These are phyloP conservation scores for Aspergillus ochraceus DNA, from an alignment of 2,329 filamentous ascomycete genomes.

Conservation along the genomic window DNA sequence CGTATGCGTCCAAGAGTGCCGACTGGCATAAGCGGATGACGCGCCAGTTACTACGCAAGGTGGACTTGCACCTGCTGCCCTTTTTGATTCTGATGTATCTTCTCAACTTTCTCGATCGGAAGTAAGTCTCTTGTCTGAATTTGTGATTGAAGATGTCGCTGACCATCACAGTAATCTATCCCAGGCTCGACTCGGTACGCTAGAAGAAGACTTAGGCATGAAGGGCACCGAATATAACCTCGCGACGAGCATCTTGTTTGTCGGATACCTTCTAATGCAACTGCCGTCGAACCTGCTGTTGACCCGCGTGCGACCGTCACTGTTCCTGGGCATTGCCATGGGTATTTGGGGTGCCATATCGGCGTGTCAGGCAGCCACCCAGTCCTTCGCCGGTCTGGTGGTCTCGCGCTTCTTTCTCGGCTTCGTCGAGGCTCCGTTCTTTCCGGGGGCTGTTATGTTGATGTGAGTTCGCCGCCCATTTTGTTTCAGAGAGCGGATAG, in stretches of 20 bases:
- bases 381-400: slow-evolving; percentile 44
- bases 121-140: slow-evolving; percentile 15
- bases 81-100: slow-evolving; percentile 33
- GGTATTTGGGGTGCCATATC: slow-evolving; percentile 37
- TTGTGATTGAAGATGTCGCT: background rate
- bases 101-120: slow-evolving; percentile 34
- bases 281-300: slow-evolving; percentile 61
- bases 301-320: slow-evolving; percentile 54
- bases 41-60: slow-evolving; percentile 24
- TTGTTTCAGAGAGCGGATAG: background rate
- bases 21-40: slow-evolving; percentile 30
- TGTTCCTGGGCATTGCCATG: slow-evolving; percentile 51
- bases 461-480: slow-evolving; percentile 33
- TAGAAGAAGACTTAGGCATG: slow-evolving; percentile 57
- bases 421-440: slow-evolving; percentile 48
- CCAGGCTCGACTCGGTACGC: slow-evolving; percentile 54
- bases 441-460: slow-evolving; percentile 64
- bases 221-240: slow-evolving; percentile 59
- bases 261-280: slow-evolving; percentile 63
- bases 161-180: slow-evolving; percentile 46
- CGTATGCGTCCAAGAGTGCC: slow-evolving; percentile 24
- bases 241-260: slow-evolving; percentile 56
- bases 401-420: slow-evolving; percentile 44
- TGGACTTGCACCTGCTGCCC: slow-evolving; percentile 31
- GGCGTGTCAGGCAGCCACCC: slow-evolving; percentile 34